Base-by-base conservation (phyloP, 164 flowering plant species). In the Warburgia ugandensis region DNA sequence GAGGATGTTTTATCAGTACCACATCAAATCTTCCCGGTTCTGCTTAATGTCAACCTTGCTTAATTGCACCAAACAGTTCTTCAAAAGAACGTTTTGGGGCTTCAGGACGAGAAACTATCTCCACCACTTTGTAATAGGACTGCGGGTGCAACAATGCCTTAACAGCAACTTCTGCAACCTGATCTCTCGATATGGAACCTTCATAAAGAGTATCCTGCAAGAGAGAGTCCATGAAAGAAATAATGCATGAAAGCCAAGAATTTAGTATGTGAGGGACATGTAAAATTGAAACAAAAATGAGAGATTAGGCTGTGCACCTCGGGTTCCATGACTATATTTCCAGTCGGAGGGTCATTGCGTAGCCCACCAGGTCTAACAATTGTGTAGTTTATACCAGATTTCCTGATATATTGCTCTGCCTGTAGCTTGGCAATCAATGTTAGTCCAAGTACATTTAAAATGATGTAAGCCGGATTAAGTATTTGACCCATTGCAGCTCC, bases 401-500 rank as follows among this genome's bases (percentile, higher is more conserved):
- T 83, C 54, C 94, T 74, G 45, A 87, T 81, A 49, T 81, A 59
- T 28, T 81, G 61, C 68, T 91, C 98, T 48, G 98, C 98, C 55
- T 91, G 96, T 58, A 91, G 88, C 78, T 91, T 91, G 16, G 98
- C 98, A 11, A 87, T 54, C 58, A 91, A 63, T 39, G 77, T 73
- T 35, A 91, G 94, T 41, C 98, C 98, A 63, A 91, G 78, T 21
- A 81, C 80, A 64, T 91, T 91, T 36, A 91, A 83, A 59, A 87
- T 63, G 48, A 91, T 75, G 70, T 91, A 91, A 48, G 94, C 90
- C 20, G 98, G 96, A 60, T 92, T 92, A 3, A 92, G 62, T 29
- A 92, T 38, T 70, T 92, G 96, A 10, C 98, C 98, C 94, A 83
- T 87, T 38, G 96, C 94, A 43, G 96, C 98, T 52, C 98, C 96